Base-by-base conservation (phyloP, 2,329 filamentous ascomycete genomes). In the Diaporthe velutina region DNA sequence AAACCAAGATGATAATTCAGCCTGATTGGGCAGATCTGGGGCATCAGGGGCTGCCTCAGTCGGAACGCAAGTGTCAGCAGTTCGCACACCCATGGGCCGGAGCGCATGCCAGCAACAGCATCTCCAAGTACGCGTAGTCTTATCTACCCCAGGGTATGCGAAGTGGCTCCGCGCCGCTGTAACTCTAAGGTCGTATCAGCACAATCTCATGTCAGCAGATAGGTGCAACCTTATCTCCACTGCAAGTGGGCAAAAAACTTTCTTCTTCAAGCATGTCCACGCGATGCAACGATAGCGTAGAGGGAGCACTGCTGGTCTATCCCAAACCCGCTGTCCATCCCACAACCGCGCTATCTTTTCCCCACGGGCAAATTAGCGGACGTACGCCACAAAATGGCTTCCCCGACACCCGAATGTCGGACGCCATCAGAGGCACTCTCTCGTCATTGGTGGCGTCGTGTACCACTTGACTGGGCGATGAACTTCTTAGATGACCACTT, bases 221-320 rank as follows among this genome's bases (percentile, higher is more conserved):
- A 25, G 38, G 64, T 54, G 45, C 30, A 38, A 28, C 42, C 55
- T 71, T 61, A 71, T 71, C 70, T 61, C 40, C 25, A 7, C 22
- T 19, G 7, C 70, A 52, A 15, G 33, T 38, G 28, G 42, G 13
- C 13, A 52, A 71, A 55, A n/a, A 52, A 17, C 22, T 28, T n/a
- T 22, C 66, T 52, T n/a, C 33, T 55, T 19, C 42, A 22, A 38
- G 33, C 38, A 52, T 22, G 70, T 38, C 40, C 30, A 71, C 28
- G 42, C 42, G 15, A 22, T 13, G 45, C n/a, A 17, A 30, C 50
- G 55, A 61, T 71, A 61, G 42, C 30, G 42, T n/a, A 58, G 54
- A 57, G 33, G 30, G 19, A 50, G 52, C 42, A 38, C 15, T 33
- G 19, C 25, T 71, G 40, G 45, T 28, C 30, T 13, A 12, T 35